Evolutionary conservation across 805 yeast species (phyloP).

Genomic region (Candida yuanshanica): DNA sequence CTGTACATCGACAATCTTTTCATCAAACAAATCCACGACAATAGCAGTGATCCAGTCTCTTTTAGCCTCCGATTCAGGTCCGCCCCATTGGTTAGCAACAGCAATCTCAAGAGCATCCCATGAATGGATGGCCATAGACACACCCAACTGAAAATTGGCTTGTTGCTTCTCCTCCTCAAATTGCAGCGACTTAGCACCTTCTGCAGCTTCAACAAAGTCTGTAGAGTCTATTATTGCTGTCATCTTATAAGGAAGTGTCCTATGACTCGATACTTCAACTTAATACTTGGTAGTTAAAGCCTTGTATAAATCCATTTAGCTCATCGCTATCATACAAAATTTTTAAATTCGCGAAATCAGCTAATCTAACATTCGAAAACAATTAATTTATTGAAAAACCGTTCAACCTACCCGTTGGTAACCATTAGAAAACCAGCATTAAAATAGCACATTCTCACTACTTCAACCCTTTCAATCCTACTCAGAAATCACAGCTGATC

Average conservation of each 20-base stretch:
- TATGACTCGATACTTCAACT: too few species aligned
- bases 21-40: conserved; percentile 70
- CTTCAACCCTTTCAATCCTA: too few species aligned
- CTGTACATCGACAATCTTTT: conserved; percentile 63
- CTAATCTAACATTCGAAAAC: too few species aligned
- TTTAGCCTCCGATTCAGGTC: conserved; percentile 82
- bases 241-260: neutral
- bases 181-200: conserved; percentile 31
- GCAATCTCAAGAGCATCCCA: conserved; percentile 91
- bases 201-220: conserved; percentile 50
- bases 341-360: too few species aligned
- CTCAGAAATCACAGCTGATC: too few species aligned
- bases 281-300: too few species aligned
- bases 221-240: conserved; percentile 29
- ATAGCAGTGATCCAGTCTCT: conserved; percentile 92
- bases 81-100: conserved; percentile 94
- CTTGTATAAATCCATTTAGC: too few species aligned
- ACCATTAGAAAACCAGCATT: too few species aligned
- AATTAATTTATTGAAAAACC: too few species aligned
- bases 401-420: too few species aligned
- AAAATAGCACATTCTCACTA: too few species aligned
- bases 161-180: conserved; percentile 62
- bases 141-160: conserved; percentile 87
- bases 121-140: conserved; percentile 79
- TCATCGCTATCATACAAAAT: too few species aligned